These are phyloP conservation scores for Lentinula sp. DNA, from an alignment of 768 basidiomycete species.

Conservation along the genomic window DNA sequence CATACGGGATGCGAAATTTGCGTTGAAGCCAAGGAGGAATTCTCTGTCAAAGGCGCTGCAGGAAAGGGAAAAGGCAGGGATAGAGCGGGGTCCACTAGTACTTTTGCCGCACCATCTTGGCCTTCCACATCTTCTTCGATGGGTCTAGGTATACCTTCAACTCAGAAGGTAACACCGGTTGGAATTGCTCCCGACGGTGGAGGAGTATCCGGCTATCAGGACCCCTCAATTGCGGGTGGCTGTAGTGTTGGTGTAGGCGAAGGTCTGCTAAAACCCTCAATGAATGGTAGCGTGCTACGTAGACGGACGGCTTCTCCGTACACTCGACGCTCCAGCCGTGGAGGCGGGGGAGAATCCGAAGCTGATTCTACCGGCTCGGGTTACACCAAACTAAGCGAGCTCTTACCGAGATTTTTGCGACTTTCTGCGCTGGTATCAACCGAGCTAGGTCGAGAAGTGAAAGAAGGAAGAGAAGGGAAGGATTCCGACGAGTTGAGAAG, in stretches of 20 bases:
- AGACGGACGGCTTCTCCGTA: slow-evolving; percentile 27
- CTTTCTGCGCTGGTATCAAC: slow-evolving; percentile 74
- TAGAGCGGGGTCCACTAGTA: neutral
- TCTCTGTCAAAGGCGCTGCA: slow-evolving; percentile 16
- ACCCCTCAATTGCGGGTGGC: slow-evolving; percentile 35
- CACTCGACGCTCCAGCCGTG: slow-evolving; percentile 12
- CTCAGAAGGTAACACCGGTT: slow-evolving; percentile 4
- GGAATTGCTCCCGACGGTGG: slow-evolving; percentile 31
- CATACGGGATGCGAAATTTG: slow-evolving; percentile 74
- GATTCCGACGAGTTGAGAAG: neutral
- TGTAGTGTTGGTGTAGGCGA: slow-evolving; percentile 52
- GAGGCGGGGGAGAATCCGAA: slow-evolving; percentile 17
- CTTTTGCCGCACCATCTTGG: neutral
- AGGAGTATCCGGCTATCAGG: slow-evolving; percentile 68
- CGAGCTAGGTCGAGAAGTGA: slow-evolving; percentile 69
- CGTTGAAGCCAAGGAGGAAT: slow-evolving; percentile 46
- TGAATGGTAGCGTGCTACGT: slow-evolving; percentile 53
- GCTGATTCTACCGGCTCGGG: slow-evolving; percentile 32
- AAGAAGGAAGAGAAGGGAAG: slow-evolving; percentile 42
- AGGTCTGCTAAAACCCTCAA: slow-evolving; percentile 54
- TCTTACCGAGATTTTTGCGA: slow-evolving; percentile 67
- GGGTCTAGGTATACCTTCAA: neutral
- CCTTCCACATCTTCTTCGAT: neutral
- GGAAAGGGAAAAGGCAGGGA: slow-evolving; percentile 10
- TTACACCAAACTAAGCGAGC: slow-evolving; percentile 59